These are phyloP conservation scores for Podaxis sp. DNA, from an alignment of 768 basidiomycete species.

Conservation along the genomic window DNA sequence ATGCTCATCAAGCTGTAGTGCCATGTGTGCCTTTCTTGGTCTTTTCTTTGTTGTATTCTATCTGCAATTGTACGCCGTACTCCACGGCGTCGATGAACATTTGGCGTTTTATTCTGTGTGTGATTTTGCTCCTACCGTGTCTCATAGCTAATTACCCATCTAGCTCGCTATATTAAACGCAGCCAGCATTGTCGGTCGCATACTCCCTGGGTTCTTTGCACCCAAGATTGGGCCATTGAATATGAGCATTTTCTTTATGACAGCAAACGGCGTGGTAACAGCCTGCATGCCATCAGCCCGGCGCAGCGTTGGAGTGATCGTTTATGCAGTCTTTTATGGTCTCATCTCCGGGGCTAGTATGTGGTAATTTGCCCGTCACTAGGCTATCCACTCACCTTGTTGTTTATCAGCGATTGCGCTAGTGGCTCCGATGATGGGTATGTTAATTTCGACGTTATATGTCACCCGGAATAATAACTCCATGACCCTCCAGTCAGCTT, in stretches of 20 bases:
- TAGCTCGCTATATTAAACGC: conserved; percentile 57
- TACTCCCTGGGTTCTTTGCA: conserved; percentile 45
- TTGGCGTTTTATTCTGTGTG: conserved; percentile 53
- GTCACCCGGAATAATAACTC: neutral
- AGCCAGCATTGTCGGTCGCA: conserved; percentile 49
- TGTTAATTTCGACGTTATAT: neutral
- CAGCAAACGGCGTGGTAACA: conserved; percentile 34
- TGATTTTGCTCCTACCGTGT: neutral
- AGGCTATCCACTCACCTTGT: conserved; percentile 5
- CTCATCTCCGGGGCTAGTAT: conserved; percentile 45
- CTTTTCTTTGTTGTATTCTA: conserved; percentile 50
- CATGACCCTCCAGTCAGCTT: conserved; percentile 26
- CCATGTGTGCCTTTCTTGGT: conserved; percentile 31
- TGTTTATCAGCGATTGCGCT: conserved; percentile 24
- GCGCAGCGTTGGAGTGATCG: conserved; percentile 30
- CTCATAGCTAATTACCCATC: neutral
- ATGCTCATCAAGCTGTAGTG: conserved; percentile 18
- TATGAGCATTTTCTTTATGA: conserved; percentile 35
- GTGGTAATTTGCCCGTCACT: conserved; percentile 15
- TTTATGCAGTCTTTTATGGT: conserved; percentile 44
- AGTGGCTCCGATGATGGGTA: conserved; percentile 31
- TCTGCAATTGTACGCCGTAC: conserved; percentile 47
- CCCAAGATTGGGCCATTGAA: conserved; percentile 43
- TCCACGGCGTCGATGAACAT: conserved; percentile 36
- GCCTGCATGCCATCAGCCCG: conserved; percentile 41